Conservation (phyloP, 352 stramenopile species). For the Globisporangium spiculum region DNA sequence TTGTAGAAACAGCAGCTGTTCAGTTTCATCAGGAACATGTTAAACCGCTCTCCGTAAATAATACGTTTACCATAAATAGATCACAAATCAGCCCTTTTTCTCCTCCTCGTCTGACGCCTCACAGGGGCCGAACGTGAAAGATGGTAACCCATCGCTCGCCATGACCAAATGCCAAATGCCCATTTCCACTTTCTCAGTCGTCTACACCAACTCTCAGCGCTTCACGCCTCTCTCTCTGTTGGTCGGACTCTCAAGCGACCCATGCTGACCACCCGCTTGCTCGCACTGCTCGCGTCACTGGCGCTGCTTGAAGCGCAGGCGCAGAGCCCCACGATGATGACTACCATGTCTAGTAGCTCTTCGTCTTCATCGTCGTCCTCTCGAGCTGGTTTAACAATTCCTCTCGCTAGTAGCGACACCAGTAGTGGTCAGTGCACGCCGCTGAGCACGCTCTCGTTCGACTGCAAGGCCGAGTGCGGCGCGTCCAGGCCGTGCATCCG, state of each 20-base stretch:
- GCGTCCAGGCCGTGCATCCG: slow-evolving; percentile 9
- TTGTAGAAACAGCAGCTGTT: neutral
- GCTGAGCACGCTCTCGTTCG: slow-evolving; percentile 19
- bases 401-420: neutral
- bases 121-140: neutral
- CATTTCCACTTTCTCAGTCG: neutral
- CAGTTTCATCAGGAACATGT: neutral
- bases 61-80: neutral
- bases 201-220: neutral
- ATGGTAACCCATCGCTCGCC: neutral
- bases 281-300: neutral
- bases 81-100: neutral
- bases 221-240: neutral
- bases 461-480: slow-evolving; percentile 6
- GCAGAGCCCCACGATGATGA: neutral
- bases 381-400: neutral
- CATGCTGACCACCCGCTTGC: neutral
- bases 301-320: neutral
- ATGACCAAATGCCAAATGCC: neutral
- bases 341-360: neutral
- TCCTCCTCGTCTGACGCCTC: neutral
- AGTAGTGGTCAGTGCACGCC: slow-evolving; percentile 6
- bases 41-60: neutral
- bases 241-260: neutral
- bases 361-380: neutral